phyloP scores from a whole-genome alignment of 1,284 basidiomycete species.

The Ganoderma sp. region DNA sequence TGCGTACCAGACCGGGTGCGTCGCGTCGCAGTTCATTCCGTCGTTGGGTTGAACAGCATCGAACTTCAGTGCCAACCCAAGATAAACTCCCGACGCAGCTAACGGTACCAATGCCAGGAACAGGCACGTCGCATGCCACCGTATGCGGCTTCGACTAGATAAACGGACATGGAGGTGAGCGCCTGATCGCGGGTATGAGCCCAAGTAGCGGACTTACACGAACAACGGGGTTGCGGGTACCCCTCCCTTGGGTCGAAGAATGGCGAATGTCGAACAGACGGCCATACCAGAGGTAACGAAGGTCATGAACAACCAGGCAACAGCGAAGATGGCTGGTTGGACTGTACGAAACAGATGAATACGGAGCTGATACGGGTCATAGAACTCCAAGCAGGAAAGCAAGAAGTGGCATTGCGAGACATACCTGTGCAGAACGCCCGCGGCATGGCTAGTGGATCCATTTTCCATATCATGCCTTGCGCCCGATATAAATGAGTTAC shows the following conservation, averaged over 20 bases:
- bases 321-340: constrained; percentile 54
- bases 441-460: constrained; percentile 66
- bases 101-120: constrained; percentile 51
- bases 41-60: constrained; percentile 52
- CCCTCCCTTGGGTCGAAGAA: constrained; percentile 54
- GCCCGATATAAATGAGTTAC: neutral
- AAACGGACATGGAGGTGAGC: neutral
- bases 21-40: constrained; percentile 62
- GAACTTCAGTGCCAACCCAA: constrained; percentile 50
- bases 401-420: constrained; percentile 23
- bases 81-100: constrained; percentile 49
- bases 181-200: neutral
- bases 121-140: constrained; percentile 49
- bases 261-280: constrained; percentile 51
- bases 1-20: constrained; percentile 58
- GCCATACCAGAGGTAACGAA: constrained; percentile 59
- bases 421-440: constrained; percentile 60
- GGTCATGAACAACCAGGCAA: constrained; percentile 55
- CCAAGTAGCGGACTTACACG: constrained; percentile 35
- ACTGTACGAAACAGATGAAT: constrained; percentile 38
- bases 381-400: neutral
- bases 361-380: neutral
- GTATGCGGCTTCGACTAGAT: constrained; percentile 28
- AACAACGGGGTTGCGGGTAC: constrained; percentile 36
- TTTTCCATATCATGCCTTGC: constrained; percentile 65